Conservation (phyloP, 2,329 filamentous ascomycete genomes). For the Dactylellina haptotyla region DNA sequence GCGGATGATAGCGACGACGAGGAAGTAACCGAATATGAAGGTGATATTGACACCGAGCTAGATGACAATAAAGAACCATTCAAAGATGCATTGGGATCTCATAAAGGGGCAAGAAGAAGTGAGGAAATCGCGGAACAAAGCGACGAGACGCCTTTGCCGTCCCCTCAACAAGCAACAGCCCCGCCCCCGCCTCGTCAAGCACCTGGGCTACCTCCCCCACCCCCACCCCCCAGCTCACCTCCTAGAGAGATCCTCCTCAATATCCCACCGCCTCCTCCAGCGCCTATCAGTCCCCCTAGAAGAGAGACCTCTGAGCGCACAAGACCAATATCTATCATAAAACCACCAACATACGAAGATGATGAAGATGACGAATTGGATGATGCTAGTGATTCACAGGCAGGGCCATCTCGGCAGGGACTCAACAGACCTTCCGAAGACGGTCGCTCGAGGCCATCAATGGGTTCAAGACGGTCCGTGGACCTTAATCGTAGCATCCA, state of each 20-base stretch:
- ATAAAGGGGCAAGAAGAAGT: conserved; percentile 46
- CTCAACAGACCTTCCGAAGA: conserved; percentile 37
- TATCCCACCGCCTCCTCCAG: conserved; percentile 70
- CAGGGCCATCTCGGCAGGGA: conserved; percentile 44
- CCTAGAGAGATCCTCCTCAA: conserved; percentile 58
- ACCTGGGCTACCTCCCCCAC: conserved; percentile 72
- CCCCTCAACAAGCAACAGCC: conserved; percentile 51
- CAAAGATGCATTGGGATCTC: conserved; percentile 86
- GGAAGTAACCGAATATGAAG: conserved; percentile 92
- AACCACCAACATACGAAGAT: conserved; percentile 25
- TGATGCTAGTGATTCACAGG: conserved; percentile 51
- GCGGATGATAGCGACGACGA: conserved; percentile 75
- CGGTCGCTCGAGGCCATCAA: conserved; percentile 28
- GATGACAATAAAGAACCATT: conserved; percentile 84
- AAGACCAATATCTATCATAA: conserved; percentile 36
- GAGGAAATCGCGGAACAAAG: conserved; percentile 55
- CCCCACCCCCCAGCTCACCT: conserved; percentile 72
- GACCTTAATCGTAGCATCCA: conserved; percentile 80
- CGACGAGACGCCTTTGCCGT: conserved; percentile 56
- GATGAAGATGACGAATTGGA: conserved; percentile 28
- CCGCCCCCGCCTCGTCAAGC: conserved; percentile 61
- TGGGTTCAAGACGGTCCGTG: conserved; percentile 68
- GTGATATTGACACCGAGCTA: conserved; percentile 97
- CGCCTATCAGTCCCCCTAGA: conserved; percentile 62
- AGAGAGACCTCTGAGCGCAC: conserved; percentile 19